Percentiles rank a stretch among this genome's conserved stretches.
phyloP scores from a whole-genome alignment of 1,139 yeast genomes.

The Scheffersomyces parashehatae region DNA sequence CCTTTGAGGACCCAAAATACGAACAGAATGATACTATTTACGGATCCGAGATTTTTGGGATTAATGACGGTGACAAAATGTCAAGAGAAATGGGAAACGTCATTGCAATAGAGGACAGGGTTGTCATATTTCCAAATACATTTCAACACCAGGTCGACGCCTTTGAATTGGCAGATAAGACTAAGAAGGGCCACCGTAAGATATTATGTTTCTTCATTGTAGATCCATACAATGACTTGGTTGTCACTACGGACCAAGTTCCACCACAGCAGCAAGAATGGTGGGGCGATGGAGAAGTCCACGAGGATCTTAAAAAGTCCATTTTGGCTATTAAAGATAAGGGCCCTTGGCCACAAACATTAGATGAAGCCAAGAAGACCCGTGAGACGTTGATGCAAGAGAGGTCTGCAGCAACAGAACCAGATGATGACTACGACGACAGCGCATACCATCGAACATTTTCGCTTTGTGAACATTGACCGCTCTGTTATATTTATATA shows the following conservation, averaged over 20 bases:
- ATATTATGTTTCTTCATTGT: conserved; percentile 39
- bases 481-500: no score
- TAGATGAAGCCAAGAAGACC: conserved; percentile 25
- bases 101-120: conserved; percentile 23
- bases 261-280: conserved; percentile 41
- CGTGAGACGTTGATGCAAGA: conserved; percentile 37
- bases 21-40: conserved; percentile 34
- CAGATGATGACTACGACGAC: conserved; percentile 12
- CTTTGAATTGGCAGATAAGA: conserved; percentile 32
- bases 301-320: conserved; percentile 6
- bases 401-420: conserved; percentile 14
- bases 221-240: conserved; percentile 33
- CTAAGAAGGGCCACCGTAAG: conserved; percentile 36
- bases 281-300: conserved; percentile 20
- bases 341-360: conserved; percentile 20
- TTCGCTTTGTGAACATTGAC: conserved; percentile 32
- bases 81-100: conserved; percentile 22
- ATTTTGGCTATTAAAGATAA: conserved; percentile 7
- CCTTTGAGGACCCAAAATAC: conserved; percentile 33
- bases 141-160: conserved; percentile 40
- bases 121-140: conserved; percentile 37
- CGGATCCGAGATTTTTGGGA: conserved; percentile 25
- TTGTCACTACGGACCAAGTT: conserved; percentile 30
- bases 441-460: conserved; percentile 20
- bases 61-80: conserved; percentile 28